Base-by-base conservation (phyloP, 2,329 filamentous ascomycete species). In the Tolypocladium nubicola region DNA sequence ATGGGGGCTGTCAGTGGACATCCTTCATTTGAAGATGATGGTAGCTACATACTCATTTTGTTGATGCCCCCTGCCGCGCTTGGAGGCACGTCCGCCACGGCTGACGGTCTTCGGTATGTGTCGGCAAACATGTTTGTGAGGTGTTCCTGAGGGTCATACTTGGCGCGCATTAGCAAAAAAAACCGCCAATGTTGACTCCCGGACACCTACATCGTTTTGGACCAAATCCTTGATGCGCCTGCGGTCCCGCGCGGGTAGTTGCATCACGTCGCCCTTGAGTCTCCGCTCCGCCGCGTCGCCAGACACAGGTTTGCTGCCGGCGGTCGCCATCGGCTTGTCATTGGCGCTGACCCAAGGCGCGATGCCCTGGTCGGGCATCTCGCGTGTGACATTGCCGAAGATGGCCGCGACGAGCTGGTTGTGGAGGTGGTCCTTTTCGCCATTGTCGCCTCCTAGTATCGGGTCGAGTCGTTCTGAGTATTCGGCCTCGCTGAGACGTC, bases 271-370 rank as follows among this genome's bases (percentile, higher is more conserved):
- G 63, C 80, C 82, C 73, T 88, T 88, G 53, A 88, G 69, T 62
- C 79, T 79, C 64, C 84, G 77, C 70, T 88, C 85, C 40, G 81
- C 78, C 39, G 85, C 83, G 76, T 88, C 85, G 35, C 83, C 83
- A 35, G 80, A 82, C 52, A 83, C 78, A 26, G 83, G 81, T 67
- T 88, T 88, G 62, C 75, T 80, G 61, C 80, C 80, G 38, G 79
- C 73, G 47, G 76, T 76, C 13, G 80, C 73, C 21, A 79, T 72
- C 21, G 84, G 84, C 65, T 88, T 88, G 64, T 88, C 85, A 66
- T 87, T 86, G 56, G 85, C 84, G 68, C 84, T 87, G 68, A 88
- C 85, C 85, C 85, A 88, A 60, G 83, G 82, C 53, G 85, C 85
- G 65, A 86, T 79, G 64, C 84, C 84, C 67, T 78, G 78, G 62